These are phyloP conservation scores for Hydnomerulius pinastri DNA, from an alignment of 768 basidiomycete species.

Conservation along the genomic window DNA sequence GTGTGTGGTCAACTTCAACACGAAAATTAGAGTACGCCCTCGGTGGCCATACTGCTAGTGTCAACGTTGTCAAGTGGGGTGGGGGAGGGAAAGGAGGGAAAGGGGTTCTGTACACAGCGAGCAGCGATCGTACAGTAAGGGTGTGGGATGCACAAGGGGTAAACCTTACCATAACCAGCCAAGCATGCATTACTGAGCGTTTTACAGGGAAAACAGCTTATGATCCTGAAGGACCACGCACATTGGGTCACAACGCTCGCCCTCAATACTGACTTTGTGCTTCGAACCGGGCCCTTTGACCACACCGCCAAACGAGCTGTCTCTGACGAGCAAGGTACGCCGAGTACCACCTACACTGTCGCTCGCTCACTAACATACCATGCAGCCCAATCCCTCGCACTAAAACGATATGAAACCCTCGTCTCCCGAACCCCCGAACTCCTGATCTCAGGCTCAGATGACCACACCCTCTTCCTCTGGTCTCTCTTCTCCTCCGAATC, in stretches of 20 bases:
- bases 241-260: slow-evolving; percentile 99
- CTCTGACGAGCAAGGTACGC: slow-evolving; percentile 80
- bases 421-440: slow-evolving; percentile 69
- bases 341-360: neutral
- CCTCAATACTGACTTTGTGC: slow-evolving; percentile 91
- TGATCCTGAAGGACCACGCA: slow-evolving; percentile 91
- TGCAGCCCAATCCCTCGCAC: slow-evolving; percentile 75
- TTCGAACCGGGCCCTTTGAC: slow-evolving; percentile 94
- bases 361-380: neutral
- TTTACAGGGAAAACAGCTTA: slow-evolving; percentile 75
- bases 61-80: slow-evolving; percentile 96
- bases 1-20: slow-evolving; percentile 84
- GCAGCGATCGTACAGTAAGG: slow-evolving; percentile 90
- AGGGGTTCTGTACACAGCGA: slow-evolving; percentile 91
- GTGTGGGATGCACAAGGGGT: slow-evolving; percentile 91
- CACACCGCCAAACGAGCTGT: slow-evolving; percentile 77
- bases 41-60: slow-evolving; percentile 91
- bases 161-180: slow-evolving; percentile 19
- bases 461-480: slow-evolving; percentile 98
- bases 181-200: slow-evolving; percentile 5
- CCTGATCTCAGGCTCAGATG: slow-evolving; percentile 94
- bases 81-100: slow-evolving; percentile 67
- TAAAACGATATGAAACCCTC: slow-evolving; percentile 74
- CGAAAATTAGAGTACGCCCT: slow-evolving; percentile 79
- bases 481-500: slow-evolving; percentile 63